Base-by-base conservation (phyloP, 495 filamentous ascomycete genomes). In the Aspergillus ellipticus region DNA sequence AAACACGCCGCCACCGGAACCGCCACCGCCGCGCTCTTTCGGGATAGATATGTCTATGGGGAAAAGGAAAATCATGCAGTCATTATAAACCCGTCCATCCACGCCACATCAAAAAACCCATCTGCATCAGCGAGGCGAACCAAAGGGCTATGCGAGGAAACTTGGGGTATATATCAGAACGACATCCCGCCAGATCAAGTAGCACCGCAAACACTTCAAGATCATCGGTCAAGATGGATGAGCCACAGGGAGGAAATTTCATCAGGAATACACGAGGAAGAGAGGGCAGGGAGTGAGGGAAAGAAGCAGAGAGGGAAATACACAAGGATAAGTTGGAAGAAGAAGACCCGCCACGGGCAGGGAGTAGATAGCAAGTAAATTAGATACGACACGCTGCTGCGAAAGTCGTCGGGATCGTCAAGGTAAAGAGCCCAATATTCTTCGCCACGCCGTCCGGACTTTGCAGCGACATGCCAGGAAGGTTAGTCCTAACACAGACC, bases 61-160 rank as follows among this genome's bases (percentile, higher is more conserved):
- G 50, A 65, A 58, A 68, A 72, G 59, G 59, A 70, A 71, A 74
- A 66, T 75, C 73, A 70, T 74, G 70, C 70, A 70, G 56, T 73
- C 70, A 65, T 74, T 71, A 71, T 58, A 63, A 59, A 63, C 61
- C 61, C 59, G 41, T 63, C 53, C 65, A 67, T 63, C 53, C 65
- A 67, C 56, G 57, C 51, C 68, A 64, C 60, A 61, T 35, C 53
- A 59, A 62, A 58, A 57, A 53, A 63, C 53, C 54, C 51, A 58
- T 55, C 56, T 53, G 56, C 47, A 53, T 58, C 60, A 52, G 51
- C 39, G 42, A 60, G 37, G 45, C 43, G 54, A 60, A 64, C 55
- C 55, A 64, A 61, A 56, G 61, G 62, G 65, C 55, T 64, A 68
- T 70, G 61, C 66, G 61, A 64, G 61, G 60, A 64, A 68, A 73